Percentiles rank a stretch among this genome's conserved stretches.
Conservation (phyloP, 495 filamentous ascomycete genomes). For the Tuber magnatum region DNA sequence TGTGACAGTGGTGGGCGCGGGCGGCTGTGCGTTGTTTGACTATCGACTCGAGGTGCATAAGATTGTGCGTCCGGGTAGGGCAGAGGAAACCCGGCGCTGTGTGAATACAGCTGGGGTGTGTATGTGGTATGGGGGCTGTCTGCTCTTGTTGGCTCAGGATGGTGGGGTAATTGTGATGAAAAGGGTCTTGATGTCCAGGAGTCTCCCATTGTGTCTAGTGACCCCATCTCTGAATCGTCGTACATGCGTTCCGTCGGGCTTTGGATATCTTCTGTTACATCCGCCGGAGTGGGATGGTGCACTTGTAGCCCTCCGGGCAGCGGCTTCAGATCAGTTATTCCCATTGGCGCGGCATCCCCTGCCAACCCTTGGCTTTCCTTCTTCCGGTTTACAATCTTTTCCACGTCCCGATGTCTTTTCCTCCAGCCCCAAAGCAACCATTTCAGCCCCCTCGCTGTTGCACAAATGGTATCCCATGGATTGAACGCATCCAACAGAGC, state of each 20-base stretch:
- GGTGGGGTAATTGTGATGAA: neutral
- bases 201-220: neutral
- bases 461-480: slow-evolving; percentile 75
- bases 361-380: slow-evolving; percentile 8
- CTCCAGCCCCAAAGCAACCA: slow-evolving; percentile 74
- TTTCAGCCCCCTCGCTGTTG: slow-evolving; percentile 63
- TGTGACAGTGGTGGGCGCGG: neutral
- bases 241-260: neutral
- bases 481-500: slow-evolving; percentile 71
- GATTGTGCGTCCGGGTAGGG: neutral
- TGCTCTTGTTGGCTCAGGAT: neutral
- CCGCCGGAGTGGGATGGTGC: slow-evolving; percentile 24
- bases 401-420: slow-evolving; percentile 44
- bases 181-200: neutral
- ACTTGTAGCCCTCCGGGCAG: slow-evolving; percentile 20
- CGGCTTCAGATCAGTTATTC: neutral
- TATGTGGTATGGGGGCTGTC: neutral
- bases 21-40: neutral
- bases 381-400: slow-evolving; percentile 24
- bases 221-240: neutral
- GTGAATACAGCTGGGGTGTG: neutral
- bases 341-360: neutral
- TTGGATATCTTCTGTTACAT: slow-evolving; percentile 2
- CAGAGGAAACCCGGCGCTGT: neutral
- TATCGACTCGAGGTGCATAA: neutral